phyloP scores from a whole-genome alignment of 371 early-diverging fungal species.

The Mortierella sp. region DNA sequence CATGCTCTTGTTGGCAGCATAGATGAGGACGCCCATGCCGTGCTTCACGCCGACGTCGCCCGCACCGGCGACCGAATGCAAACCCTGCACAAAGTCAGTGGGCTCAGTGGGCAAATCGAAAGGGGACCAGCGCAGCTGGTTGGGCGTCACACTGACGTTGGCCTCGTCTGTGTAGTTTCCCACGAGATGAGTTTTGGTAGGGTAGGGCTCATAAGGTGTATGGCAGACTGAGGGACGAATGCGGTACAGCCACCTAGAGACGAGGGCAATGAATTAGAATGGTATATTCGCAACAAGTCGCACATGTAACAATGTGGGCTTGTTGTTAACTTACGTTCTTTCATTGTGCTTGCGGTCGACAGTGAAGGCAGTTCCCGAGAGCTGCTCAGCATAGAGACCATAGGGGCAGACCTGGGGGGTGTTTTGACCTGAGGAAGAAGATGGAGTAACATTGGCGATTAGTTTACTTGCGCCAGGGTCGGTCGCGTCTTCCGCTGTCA shows the following conservation, averaged over 20 bases:
- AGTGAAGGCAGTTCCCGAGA: conserved; percentile 96
- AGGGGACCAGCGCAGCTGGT: conserved; percentile 95
- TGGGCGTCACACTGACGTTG: conserved; percentile 75
- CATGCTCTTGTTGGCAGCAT: conserved; percentile 85
- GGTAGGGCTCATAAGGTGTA: conserved; percentile 71
- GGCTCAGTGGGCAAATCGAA: conserved; percentile 77
- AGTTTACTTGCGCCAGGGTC: not conserved
- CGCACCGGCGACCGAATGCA: conserved; percentile 89
- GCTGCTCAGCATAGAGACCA: conserved; percentile 94
- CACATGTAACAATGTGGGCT: not conserved
- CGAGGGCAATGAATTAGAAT: not conserved
- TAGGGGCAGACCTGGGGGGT: conserved; percentile 93
- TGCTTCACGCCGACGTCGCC: conserved; percentile 83
- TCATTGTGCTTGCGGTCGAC: conserved; percentile 87
- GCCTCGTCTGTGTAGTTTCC: conserved; percentile 65
- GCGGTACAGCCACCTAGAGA: conserved; percentile 92
- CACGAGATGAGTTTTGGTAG: conserved; percentile 57
- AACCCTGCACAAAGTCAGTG: conserved; percentile 86
- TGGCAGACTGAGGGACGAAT: conserved; percentile 95
- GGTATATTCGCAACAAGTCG: too few species aligned
- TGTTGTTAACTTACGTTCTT: conserved; percentile 67
- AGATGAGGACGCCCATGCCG: conserved; percentile 91
- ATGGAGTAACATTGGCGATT: not conserved
- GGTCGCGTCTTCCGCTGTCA: not conserved
- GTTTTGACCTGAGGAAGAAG: conserved; percentile 75